These are phyloP conservation scores for Selaginella moellendorffii DNA, from an alignment of 75 land plant species.

Conservation along the genomic window DNA sequence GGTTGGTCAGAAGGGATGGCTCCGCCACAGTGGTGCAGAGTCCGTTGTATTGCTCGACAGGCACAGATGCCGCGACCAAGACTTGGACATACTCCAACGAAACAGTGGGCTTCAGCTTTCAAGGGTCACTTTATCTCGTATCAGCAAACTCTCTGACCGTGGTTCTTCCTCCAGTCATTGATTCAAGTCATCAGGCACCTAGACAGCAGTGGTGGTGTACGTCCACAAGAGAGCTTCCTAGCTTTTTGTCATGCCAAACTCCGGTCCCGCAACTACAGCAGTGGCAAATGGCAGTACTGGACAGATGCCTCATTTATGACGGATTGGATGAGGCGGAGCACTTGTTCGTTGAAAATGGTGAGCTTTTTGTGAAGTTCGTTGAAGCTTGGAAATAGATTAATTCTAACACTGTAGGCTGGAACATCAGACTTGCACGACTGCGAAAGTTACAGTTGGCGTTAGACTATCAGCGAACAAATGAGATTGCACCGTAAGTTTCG, in stretches of 20 bases:
- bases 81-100: conserved; percentile 22
- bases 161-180: conserved; percentile 64
- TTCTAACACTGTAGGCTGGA: conserved; percentile 50
- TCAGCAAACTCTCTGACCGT: conserved; percentile 48
- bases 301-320: conserved; percentile 60
- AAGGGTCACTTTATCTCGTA: conserved; percentile 59
- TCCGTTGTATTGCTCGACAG: neutral
- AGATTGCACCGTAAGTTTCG: conserved; percentile 53
- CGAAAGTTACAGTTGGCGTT: conserved; percentile 74
- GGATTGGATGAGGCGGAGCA: conserved; percentile 57
- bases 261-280: conserved; percentile 22
- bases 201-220: conserved; percentile 13
- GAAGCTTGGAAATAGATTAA: neutral
- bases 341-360: conserved; percentile 67
- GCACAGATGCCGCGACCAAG: conserved; percentile 10
- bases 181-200: conserved; percentile 23
- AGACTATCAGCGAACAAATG: conserved; percentile 59
- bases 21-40: neutral
- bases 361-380: conserved; percentile 17
- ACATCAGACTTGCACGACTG: conserved; percentile 36
- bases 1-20: neutral
- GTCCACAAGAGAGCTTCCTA: neutral
- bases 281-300: conserved; percentile 73
- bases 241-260: neutral
- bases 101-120: conserved; percentile 36